Base-by-base conservation (phyloP, 2,329 filamentous ascomycete genomes). In the Incumbomyces delicatus region DNA sequence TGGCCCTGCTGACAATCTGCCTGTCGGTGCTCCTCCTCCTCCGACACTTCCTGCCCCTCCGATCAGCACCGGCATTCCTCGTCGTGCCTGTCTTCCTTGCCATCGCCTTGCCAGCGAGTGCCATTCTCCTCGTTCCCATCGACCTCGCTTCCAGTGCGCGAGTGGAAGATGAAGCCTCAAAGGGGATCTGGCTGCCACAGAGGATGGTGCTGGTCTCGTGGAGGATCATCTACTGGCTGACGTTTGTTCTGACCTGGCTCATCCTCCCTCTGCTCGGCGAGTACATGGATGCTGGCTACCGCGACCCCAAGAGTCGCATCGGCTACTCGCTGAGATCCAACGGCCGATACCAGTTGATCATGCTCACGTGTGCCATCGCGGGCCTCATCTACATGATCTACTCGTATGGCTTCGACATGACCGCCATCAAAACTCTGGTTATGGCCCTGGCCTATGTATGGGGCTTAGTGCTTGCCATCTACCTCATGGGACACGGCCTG, bases 211-310 rank as follows among this genome's bases (percentile, higher is more conserved):
- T 94, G 59, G 87, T 95, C 18, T 83, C 84, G 48, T 98, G 92
- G 92, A 79, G 90, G 61, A 90, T 98, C 54, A 83, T 85, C 16
- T 98, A 98, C 68, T 98, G 92, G 92, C 73, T 98, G 46, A 96
- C 90, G 0, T 98, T 98, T 67, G 80, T 82, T 42, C 69, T 98
- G 60, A 96, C 90, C 47, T 98, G 92, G 92, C 90, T 88, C 51
- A 87, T 98, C 52, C 80, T 98, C 31, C 92, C 92, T 12, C 78
- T 96, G 42, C 79, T 98, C 47, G 92, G 84, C 64, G 90, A 96
- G 66, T 98, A 95, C 66, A 83, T 86, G 65, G 92, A 96, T 65
- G 85, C 90, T 22, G 92, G 92, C 45, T 94, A 95, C 63, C 83
- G 88, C 57, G 87, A 95, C 52, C 83, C 88, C 3, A 84, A 82